Percentiles rank a stretch among this genome's conserved stretches.
phyloP scores from a whole-genome alignment of 768 basidiomycete species.

The Wakefieldia striispora region DNA sequence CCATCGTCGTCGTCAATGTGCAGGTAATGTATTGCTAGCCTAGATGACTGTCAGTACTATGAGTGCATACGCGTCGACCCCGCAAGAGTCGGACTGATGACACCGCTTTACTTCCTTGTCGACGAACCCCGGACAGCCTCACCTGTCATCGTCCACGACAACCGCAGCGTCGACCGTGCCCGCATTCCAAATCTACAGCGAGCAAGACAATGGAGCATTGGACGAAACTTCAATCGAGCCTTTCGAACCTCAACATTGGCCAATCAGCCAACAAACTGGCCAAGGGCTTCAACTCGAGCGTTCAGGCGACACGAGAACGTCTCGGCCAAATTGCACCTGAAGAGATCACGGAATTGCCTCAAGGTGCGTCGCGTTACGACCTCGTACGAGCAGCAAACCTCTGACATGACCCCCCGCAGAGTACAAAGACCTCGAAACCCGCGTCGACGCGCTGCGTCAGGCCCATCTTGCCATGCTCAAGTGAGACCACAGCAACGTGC shows the following conservation, averaged over 20 bases:
- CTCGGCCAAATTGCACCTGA: conserved; percentile 88
- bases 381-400: no score
- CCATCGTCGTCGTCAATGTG: conserved; percentile 34
- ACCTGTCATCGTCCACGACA: conserved; percentile 1
- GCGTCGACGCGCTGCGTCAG: conserved; percentile 86
- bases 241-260: conserved; percentile 65
- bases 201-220: conserved; percentile 47
- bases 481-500: conserved; percentile 39
- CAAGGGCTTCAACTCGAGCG: conserved; percentile 77
- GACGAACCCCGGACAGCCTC: conserved; percentile 11
- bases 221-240: conserved; percentile 63
- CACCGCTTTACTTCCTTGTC: conserved; percentile 14
- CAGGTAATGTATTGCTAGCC: no score
- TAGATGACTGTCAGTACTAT: no score
- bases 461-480: conserved; percentile 79
- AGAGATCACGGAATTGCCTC: conserved; percentile 92
- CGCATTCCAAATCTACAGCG: conserved; percentile 1
- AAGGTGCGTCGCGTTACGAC: conserved; percentile 49
- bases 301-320: conserved; percentile 85
- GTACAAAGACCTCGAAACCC: conserved; percentile 93
- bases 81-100: conserved; percentile 12
- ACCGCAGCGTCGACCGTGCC: background rate
- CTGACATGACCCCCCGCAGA: conserved; percentile 46
- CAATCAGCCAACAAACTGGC: conserved; percentile 73
- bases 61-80: conserved; percentile 31